These are phyloP conservation scores for Rhizopogon vinicolor DNA, from an alignment of 768 basidiomycete species.

Conservation along the genomic window DNA sequence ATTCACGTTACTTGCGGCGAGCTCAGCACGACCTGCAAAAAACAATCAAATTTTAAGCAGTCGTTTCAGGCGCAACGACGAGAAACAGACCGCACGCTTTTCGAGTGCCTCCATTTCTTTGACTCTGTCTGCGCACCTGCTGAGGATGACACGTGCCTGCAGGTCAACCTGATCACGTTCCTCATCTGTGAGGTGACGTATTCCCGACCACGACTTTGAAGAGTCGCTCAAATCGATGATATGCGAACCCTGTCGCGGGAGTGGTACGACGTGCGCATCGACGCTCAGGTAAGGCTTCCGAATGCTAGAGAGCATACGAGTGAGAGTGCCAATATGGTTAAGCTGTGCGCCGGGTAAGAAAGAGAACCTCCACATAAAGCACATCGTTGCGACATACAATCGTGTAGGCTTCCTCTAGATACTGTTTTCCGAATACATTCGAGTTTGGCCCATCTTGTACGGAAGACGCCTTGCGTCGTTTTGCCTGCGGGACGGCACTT, in stretches of 20 bases:
- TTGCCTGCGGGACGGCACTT: constrained; percentile 35
- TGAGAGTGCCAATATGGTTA: constrained; percentile 66
- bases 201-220: constrained; percentile 53
- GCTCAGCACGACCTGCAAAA: constrained; percentile 56
- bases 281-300: constrained; percentile 87
- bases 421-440: constrained; percentile 53
- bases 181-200: constrained; percentile 76
- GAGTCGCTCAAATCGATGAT: constrained; percentile 52
- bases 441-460: constrained; percentile 35
- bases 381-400: constrained; percentile 39
- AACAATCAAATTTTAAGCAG: constrained; percentile 8
- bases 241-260: constrained; percentile 44
- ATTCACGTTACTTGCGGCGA: constrained; percentile 60
- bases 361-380: neutral
- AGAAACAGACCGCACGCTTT: constrained; percentile 59
- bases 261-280: constrained; percentile 51
- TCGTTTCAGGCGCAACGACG: constrained; percentile 10
- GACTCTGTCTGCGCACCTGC: constrained; percentile 82
- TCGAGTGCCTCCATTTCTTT: constrained; percentile 86
- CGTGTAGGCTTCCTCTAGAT: constrained; percentile 69
- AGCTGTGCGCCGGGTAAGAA: constrained; percentile 39
- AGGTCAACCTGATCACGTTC: constrained; percentile 96
- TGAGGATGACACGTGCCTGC: constrained; percentile 81
- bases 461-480: constrained; percentile 42
- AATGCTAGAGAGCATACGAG: constrained; percentile 68